Percentiles rank a stretch among this genome's conserved stretches.
phyloP scores from a whole-genome alignment of 495 filamentous ascomycete genomes.

The Penicillium manginii region DNA sequence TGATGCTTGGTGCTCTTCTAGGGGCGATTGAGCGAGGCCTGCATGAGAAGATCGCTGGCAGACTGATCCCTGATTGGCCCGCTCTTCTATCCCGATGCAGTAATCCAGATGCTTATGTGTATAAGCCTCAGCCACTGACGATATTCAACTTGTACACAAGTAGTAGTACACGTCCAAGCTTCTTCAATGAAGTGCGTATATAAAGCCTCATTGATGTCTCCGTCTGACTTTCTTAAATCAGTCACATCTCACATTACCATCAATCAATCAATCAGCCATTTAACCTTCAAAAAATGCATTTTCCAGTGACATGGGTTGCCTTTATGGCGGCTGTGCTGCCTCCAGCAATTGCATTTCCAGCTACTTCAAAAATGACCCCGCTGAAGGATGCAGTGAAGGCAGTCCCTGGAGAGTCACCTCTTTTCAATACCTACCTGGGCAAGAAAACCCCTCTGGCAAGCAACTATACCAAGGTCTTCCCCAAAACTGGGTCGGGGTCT shows the following conservation, averaged over 20 bases:
- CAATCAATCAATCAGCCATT: not conserved
- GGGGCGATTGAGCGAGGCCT: no score
- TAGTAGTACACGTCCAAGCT: no score
- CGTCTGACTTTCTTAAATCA: not conserved
- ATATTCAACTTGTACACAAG: no score
- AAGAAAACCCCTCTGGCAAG: constrained; percentile 24
- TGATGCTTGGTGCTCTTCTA: no score
- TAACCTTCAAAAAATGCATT: not conserved
- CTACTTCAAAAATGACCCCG: not conserved
- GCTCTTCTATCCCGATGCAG: no score
- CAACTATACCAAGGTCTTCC: constrained; percentile 13
- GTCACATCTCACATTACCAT: not conserved
- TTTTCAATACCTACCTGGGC: constrained; percentile 49
- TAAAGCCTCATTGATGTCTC: no score
- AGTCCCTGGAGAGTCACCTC: constrained; percentile 45
- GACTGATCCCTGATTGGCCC: no score
- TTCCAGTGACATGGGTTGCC: not conserved
- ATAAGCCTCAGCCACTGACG: no score
- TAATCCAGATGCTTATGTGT: no score
- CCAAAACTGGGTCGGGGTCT: constrained; percentile 10
- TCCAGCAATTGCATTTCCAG: constrained; percentile 3
- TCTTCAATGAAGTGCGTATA: no score
- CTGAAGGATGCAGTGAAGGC: constrained; percentile 4
- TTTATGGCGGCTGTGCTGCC: constrained; percentile 8
- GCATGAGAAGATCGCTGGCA: no score